These are phyloP conservation scores for Nemania serpens DNA, from an alignment of 2,329 filamentous ascomycete genomes.

Conservation along the genomic window DNA sequence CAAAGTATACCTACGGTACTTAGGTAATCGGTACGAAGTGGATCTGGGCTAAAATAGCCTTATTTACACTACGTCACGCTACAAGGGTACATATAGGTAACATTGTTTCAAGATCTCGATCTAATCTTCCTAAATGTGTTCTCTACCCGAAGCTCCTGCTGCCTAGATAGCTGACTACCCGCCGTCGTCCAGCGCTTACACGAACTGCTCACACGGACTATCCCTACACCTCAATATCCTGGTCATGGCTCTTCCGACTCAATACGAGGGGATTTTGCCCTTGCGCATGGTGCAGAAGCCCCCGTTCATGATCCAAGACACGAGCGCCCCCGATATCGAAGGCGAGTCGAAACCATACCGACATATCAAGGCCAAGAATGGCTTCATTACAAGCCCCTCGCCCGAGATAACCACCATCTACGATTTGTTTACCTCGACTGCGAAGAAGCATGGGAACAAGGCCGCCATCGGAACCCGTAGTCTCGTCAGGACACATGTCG, in stretches of 20 bases:
- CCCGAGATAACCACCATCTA: constrained; percentile 76
- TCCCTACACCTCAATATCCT: background rate
- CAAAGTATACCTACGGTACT: too few relatives aligned
- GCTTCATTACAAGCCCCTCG: constrained; percentile 67
- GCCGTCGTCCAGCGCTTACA: background rate
- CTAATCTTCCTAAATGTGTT: too few relatives aligned
- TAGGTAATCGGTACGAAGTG: too few relatives aligned
- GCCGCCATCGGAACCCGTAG: constrained; percentile 72
- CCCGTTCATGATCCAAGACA: constrained; percentile 75
- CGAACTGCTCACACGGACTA: background rate
- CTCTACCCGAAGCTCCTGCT: too few relatives aligned
- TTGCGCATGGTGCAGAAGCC: constrained; percentile 67
- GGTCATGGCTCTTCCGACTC: constrained; percentile 37
- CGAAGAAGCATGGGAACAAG: constrained; percentile 64
- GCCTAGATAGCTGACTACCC: background rate
- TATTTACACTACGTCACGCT: too few relatives aligned
- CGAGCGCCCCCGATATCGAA: constrained; percentile 68
- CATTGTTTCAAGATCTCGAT: too few relatives aligned
- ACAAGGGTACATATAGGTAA: too few relatives aligned
- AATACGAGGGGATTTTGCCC: constrained; percentile 52
- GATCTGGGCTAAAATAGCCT: too few relatives aligned
- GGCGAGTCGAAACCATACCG: constrained; percentile 87
- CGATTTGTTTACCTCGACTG: constrained; percentile 75
- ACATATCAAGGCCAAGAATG: constrained; percentile 72
- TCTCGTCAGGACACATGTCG: constrained; percentile 76